A percentile compares a stretch with the other conserved stretches of the same genome.
Evolutionary conservation across 2,329 filamentous ascomycete species (phyloP).

Genomic region (Hypoxylon sp.): DNA sequence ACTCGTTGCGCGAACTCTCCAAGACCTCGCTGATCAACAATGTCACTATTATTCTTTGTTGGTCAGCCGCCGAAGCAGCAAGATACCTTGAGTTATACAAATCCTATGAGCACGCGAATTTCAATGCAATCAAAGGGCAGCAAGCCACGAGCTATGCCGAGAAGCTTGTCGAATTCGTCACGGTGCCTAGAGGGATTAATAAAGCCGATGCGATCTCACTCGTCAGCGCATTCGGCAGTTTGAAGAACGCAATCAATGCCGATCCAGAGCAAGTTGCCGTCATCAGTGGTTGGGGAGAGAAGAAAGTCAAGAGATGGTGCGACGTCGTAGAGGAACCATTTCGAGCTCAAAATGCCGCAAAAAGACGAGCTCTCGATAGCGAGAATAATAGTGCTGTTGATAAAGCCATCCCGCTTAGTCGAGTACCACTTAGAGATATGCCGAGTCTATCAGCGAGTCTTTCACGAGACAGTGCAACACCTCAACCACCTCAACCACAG

Average conservation of each 20-base stretch:
- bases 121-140: constrained; percentile 86
- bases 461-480: constrained; percentile 47
- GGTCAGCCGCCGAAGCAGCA: constrained; percentile 93
- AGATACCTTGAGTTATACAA: constrained; percentile 97
- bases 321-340: constrained; percentile 88
- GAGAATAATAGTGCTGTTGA: constrained; percentile 53
- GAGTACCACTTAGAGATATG: constrained; percentile 61
- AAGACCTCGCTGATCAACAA: constrained; percentile 96
- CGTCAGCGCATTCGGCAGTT: constrained; percentile 91
- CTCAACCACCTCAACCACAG: constrained; percentile 46
- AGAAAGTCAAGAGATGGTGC: constrained; percentile 91
- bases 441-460: constrained; percentile 48
- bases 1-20: constrained; percentile 87
- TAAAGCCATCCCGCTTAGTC: constrained; percentile 59
- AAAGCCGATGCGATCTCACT: constrained; percentile 93
- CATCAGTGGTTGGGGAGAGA: constrained; percentile 94
- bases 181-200: constrained; percentile 89
- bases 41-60: constrained; percentile 91
- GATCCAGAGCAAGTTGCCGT: constrained; percentile 85
- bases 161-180: constrained; percentile 91
- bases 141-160: constrained; percentile 89
- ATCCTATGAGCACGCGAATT: constrained; percentile 86
- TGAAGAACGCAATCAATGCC: constrained; percentile 89
- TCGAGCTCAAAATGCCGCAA: constrained; percentile 79
- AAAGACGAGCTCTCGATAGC: constrained; percentile 53